Evolutionary conservation across 306 rosid genomes (phyloP).

Genomic region (Vigna hirtella): DNA sequence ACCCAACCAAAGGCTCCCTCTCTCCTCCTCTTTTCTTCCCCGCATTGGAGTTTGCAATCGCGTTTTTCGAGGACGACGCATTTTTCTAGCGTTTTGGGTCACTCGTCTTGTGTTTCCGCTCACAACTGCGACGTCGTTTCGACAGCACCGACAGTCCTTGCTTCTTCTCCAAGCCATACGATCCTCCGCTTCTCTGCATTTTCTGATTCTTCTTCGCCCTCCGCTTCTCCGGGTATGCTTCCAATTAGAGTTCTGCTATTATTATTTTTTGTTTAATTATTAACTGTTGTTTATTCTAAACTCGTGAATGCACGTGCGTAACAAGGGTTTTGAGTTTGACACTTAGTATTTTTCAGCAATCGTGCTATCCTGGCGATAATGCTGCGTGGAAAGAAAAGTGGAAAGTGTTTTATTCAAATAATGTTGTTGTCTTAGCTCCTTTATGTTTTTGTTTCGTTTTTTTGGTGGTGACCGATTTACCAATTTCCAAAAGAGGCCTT

Average conservation of each 20-base stretch:
- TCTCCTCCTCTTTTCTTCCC: background rate
- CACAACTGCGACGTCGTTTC: constrained; percentile 36
- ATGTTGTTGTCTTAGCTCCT: background rate
- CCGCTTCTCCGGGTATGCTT: constrained; percentile 50
- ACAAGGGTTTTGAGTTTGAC: background rate
- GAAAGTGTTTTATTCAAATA: constrained; percentile 3
- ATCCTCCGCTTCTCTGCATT: constrained; percentile 36
- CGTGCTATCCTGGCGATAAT: background rate
- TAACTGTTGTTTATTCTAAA: background rate
- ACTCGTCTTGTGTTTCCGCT: constrained; percentile 20
- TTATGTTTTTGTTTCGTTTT: constrained; percentile 3
- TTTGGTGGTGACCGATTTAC: background rate
- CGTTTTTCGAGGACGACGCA: constrained; percentile 25
- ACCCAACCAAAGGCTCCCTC: constrained; percentile 16
- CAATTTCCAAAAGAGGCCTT: constrained; percentile 48
- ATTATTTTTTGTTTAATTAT: background rate
- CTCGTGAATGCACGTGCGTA: background rate
- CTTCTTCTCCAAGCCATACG: constrained; percentile 47
- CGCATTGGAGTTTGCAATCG: constrained; percentile 52
- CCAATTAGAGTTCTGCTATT: background rate
- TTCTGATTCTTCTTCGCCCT: constrained; percentile 34
- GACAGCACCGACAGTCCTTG: constrained; percentile 74
- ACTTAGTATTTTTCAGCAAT: background rate
- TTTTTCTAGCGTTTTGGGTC: constrained; percentile 26
- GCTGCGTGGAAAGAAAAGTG: constrained; percentile 1